Percentiles rank a stretch among this genome's conserved stretches.
Evolutionary conservation across 2,329 filamentous ascomycete species (phyloP).

Genomic region (Talaromyces rugulosus): DNA sequence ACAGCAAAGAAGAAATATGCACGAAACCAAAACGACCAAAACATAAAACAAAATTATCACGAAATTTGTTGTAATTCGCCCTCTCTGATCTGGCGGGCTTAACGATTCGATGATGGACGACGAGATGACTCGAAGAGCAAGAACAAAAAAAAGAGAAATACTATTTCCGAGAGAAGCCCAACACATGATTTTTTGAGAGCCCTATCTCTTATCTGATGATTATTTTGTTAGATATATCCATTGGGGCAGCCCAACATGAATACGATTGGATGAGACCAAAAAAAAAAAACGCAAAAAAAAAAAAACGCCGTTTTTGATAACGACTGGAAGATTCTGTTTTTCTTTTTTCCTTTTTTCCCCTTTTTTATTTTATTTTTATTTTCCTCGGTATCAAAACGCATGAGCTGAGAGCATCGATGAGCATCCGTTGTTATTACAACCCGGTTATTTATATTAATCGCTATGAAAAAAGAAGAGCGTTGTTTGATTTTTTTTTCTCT

Average conservation of each 20-base stretch:
- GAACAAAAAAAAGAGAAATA: conserved; percentile 30
- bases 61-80: conserved; percentile 31
- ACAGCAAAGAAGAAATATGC: neutral
- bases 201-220: conserved; percentile 5
- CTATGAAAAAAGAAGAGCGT: neutral
- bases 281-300: neutral
- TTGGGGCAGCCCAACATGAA: conserved; percentile 15
- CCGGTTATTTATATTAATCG: neutral
- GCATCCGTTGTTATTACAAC: conserved; percentile 3
- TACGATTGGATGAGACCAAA: conserved; percentile 12
- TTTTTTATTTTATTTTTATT: neutral
- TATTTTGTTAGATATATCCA: conserved; percentile 11
- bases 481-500: neutral
- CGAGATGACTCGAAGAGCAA: conserved; percentile 38
- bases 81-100: conserved; percentile 36
- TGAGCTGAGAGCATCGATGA: neutral
- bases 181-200: neutral
- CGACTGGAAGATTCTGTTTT: conserved; percentile 1
- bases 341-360: neutral
- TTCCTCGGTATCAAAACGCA: neutral
- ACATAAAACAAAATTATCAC: conserved; percentile 28
- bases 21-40: neutral
- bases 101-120: conserved; percentile 48
- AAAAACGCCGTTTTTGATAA: neutral
- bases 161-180: conserved; percentile 12